Conservation (phyloP, 192 early-diverging fungal genomes). For the Coemansia sp. region DNA sequence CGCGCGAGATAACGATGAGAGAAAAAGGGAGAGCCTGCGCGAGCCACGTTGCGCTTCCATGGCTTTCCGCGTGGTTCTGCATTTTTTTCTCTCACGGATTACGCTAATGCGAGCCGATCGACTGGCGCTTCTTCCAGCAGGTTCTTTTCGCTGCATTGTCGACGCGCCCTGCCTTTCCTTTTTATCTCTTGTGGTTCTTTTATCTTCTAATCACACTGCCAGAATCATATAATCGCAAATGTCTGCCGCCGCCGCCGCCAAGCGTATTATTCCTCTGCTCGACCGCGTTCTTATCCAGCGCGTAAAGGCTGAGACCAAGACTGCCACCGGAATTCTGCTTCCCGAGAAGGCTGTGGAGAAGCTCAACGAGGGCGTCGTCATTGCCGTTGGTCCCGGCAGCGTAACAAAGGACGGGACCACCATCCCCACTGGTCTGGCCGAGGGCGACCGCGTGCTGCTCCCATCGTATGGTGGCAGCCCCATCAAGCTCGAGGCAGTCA, state of each 20-base stretch:
- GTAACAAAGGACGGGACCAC: conserved; percentile 81
- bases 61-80: conserved; percentile 19
- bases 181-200: background rate
- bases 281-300: conserved; percentile 98
- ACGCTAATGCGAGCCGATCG: conserved; percentile 22
- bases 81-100: conserved; percentile 12
- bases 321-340: conserved; percentile 91
- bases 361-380: conserved; percentile 92
- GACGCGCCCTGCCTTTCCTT: background rate
- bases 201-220: background rate
- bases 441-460: conserved; percentile 93
- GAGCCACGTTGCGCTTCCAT: background rate
- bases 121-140: background rate
- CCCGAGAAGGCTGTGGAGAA: conserved; percentile 99
- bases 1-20: background rate
- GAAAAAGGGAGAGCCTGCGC: background rate
- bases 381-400: conserved; percentile 90
- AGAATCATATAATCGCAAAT: background rate
- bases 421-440: conserved; percentile 75
- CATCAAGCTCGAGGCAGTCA: conserved; percentile 77
- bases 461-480: conserved; percentile 92
- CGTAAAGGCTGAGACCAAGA: conserved; percentile 87
- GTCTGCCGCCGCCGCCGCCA: conserved; percentile 46
- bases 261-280: conserved; percentile 93
- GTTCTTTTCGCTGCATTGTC: conserved; percentile 1